Evolutionary conservation across 2,329 filamentous ascomycete genomes (phyloP).

Genomic region (Monosporascus cannonballus): DNA sequence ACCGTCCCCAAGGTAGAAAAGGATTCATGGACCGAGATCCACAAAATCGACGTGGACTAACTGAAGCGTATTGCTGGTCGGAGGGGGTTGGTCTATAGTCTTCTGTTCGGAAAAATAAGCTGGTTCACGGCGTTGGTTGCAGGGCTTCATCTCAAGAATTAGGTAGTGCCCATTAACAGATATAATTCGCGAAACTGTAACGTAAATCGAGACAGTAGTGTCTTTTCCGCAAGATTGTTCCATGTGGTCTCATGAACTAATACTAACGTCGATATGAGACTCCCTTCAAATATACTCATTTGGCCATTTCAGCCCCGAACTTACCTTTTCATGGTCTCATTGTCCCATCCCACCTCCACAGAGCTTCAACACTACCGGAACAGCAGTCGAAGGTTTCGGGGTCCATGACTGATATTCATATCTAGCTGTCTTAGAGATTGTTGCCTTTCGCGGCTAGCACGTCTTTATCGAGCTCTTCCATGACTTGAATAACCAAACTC

Average conservation of each 20-base stretch:
- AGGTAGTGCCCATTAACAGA: no score
- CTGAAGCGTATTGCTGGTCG: background rate
- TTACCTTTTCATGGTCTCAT: slow-evolving; percentile 8
- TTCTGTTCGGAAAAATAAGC: background rate
- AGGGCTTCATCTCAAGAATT: no score
- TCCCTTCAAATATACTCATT: background rate
- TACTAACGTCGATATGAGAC: no score
- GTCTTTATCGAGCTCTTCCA: slow-evolving; percentile 85
- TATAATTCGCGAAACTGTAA: no score
- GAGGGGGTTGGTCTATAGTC: background rate
- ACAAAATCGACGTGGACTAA: slow-evolving; percentile 52
- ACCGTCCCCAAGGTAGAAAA: slow-evolving; percentile 68
- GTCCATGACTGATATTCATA: no score
- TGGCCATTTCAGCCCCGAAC: slow-evolving; percentile 7
- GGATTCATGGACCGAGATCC: slow-evolving; percentile 55
- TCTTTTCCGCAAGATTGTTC: no score
- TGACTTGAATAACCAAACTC: slow-evolving; percentile 76
- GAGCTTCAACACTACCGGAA: no score
- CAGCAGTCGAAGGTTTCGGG: no score
- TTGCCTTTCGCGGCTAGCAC: slow-evolving; percentile 47
- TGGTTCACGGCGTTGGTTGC: no score
- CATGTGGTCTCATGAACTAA: no score
- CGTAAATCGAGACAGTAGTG: no score
- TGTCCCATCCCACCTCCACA: background rate
- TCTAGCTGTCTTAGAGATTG: slow-evolving; percentile 1